Evolutionary conservation across 2,329 filamentous ascomycete species (phyloP), one percentile per base, ranked within the genome.

Genomic region (Plectosphaerella plurivora): DNA sequence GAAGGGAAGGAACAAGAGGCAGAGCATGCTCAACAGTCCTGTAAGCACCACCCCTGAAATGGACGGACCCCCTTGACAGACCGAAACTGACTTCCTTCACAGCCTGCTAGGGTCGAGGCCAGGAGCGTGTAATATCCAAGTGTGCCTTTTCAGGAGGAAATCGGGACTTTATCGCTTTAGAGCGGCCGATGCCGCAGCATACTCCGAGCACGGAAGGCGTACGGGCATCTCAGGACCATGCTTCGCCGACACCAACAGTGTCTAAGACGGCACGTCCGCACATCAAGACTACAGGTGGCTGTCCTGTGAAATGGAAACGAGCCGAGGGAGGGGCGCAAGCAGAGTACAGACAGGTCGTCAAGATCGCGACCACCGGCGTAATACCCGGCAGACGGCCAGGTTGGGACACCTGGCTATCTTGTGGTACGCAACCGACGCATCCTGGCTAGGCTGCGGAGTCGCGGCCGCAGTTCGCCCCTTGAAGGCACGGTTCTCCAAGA

Each of bases 11-110:
- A 96, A 92, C 73, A 95, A 95, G 78, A 83, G 93, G 56, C 91
- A 96, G 71, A 93, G 86, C 71, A 95, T 96, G 82, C 80, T 97
- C 55, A 97, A 96, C 78, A 96, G 91, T 76, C 93, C 93, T 67
- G 91, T 95, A 85, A 75, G 90, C 86, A 48, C 24, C 18, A 8
- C 14, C 2, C 9, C 33, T 11, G 46, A 35, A 18, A 49, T 14
- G 22, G 18, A 25, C 20, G 5, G 8, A 25, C 36, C 3, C 36
- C 3, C 18, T 25, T 8, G 33, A n/a, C 18, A 48, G 37, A 39
- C 37, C 16, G 15, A 16, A 28, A 37, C 59, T 63, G 51, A 59
- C 51, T 49, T 55, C 12, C 11, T 20, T n/a, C 20, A 33, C 53
- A 82, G 79, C 79, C 79, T 55, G 79, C 79, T 20, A 75, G 70